phyloP scores from a whole-genome alignment of 148 eudicot genomes.

The Persicaria maculosa region DNA sequence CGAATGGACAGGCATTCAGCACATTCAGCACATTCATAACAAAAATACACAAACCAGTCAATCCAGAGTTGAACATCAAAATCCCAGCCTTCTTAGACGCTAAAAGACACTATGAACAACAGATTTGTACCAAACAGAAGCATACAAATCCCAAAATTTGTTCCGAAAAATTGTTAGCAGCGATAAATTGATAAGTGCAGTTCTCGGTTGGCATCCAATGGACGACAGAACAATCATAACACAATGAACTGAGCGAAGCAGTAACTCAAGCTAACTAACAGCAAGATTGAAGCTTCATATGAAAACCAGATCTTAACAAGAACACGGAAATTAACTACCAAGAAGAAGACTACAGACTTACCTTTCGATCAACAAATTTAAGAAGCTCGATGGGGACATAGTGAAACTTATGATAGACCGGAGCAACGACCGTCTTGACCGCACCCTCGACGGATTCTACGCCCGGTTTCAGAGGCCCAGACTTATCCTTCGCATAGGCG shows the following conservation, averaged over 20 bases:
- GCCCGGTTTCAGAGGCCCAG: conserved; percentile 84
- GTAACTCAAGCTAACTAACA: neutral
- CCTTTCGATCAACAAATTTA: conserved; percentile 88
- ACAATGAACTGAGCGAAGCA: neutral
- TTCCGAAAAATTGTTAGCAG: neutral
- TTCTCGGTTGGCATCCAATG: neutral
- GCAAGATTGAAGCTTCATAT: neutral
- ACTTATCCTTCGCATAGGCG: conserved; percentile 72
- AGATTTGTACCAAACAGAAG: neutral
- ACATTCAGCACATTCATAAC: too few relatives aligned
- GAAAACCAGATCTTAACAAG: neutral
- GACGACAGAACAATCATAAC: neutral
- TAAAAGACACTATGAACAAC: too few relatives aligned
- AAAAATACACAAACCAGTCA: too few relatives aligned
- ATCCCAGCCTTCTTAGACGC: too few relatives aligned
- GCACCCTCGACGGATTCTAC: conserved; percentile 84
- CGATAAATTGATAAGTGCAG: neutral
- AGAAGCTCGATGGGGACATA: conserved; percentile 67
- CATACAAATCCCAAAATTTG: neutral
- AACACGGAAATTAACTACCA: neutral
- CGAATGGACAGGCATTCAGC: too few relatives aligned
- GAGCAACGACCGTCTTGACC: conserved; percentile 79
- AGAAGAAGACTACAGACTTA: conserved; percentile 15
- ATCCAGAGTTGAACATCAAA: too few relatives aligned
- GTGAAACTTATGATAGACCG: conserved; percentile 74